These are phyloP conservation scores for Knoxia roxburghii DNA, from an alignment of 257 asterid genomes.

Conservation along the genomic window DNA sequence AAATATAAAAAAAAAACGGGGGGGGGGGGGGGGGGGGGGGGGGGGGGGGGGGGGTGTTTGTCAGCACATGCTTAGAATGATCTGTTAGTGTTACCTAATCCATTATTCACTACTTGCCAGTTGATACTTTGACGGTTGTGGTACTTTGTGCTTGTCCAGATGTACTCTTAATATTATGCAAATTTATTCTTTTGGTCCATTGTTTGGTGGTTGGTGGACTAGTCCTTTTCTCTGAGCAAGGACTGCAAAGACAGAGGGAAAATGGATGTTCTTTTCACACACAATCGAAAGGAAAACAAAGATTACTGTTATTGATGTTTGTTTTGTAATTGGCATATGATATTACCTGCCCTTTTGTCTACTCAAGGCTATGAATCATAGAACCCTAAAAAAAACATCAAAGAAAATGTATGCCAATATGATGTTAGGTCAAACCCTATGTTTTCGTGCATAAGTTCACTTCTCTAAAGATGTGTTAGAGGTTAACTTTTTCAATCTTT, in stretches of 20 bases:
- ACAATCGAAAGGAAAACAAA: neutral
- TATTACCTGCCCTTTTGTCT: too few species aligned
- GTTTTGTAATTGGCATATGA: neutral
- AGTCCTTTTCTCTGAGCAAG: neutral
- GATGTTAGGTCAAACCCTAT: too few species aligned
- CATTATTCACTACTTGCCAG: constrained; percentile 1
- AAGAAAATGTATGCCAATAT: too few species aligned
- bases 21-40: too few species aligned
- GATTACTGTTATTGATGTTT: neutral
- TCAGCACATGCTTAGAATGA: constrained; percentile 3
- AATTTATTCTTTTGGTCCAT: constrained; percentile 16
- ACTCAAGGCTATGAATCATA: too few species aligned
- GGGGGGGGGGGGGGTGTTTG: too few species aligned
- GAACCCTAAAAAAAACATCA: too few species aligned
- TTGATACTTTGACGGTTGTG: neutral
- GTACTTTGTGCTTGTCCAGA: neutral
- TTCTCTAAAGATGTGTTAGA: too few species aligned
- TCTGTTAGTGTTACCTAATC: constrained; percentile 19
- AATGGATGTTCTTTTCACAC: constrained; percentile 14
- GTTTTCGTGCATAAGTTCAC: too few species aligned
- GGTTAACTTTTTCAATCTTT: too few species aligned
- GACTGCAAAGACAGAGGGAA: neutral
- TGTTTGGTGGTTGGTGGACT: constrained; percentile 3
- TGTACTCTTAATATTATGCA: too few species aligned
- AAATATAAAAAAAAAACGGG: too few species aligned